Evolutionary conservation across 331 rosid species (phyloP), one percentile per base, ranked within the genome.

Genomic region (Phaseolus coccineus): DNA sequence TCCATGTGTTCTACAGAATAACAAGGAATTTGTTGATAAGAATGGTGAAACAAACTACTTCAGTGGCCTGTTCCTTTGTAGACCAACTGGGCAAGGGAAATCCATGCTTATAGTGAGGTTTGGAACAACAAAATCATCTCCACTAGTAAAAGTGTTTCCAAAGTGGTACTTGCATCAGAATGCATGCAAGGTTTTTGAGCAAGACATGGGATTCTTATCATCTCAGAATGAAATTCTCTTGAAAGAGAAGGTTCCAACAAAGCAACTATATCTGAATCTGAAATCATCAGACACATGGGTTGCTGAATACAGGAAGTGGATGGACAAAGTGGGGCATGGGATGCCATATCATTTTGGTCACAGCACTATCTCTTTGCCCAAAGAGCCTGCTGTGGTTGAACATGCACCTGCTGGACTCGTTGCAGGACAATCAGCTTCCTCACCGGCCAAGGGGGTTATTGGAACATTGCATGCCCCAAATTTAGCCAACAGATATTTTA

Each of bases 341-440:
- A 93, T 96, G 99, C 99, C 99, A 1, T 96, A 96, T 76, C 91
- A 96, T 83, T 93, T 96, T 52, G 99, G 99, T 69, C 96, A 96
- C 83, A 85, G 85, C 91, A 90, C 97, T 8, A 90, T 96, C 73
- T 87, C 91, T 1, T 79, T 93, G 84, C 99, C 99, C 2, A 78
- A 85, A 77, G 90, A 89, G 81, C 98, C 98, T 37, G 99, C 99
- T 6, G 97, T 96, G 48, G 87, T 96, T 14, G 98, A 96, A 62
- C 98, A 96, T 30, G 97, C 98, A 6, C 99, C 99, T 0, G 99
- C 94, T 0, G 99, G 99, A 73, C 80, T 96, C 3, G 61, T 88
- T 27, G 99, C 99, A 10, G 90, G 91, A 15, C 71, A 53, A 73
- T 85, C 96, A 13, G 98, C 99, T 24, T 89, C 98, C 31, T 55